These are phyloP conservation scores for Westerdykella sp. DNA, from an alignment of 2,329 filamentous ascomycete species.

Conservation along the genomic window DNA sequence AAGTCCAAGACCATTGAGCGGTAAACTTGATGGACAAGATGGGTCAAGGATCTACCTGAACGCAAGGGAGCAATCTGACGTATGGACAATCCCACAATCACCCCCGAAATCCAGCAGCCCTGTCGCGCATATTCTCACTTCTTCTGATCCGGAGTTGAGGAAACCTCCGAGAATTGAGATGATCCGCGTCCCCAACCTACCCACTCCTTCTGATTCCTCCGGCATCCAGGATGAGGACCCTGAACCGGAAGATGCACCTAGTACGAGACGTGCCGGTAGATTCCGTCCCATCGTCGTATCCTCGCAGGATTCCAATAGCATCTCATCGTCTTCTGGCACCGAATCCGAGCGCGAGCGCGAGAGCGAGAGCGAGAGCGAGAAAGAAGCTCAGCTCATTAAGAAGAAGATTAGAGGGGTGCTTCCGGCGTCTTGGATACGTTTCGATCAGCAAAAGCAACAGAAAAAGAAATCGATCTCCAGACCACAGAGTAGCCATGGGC, in stretches of 20 bases:
- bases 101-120: constrained; percentile 37
- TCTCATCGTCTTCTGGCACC: constrained; percentile 10
- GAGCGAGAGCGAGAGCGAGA: constrained; percentile 17
- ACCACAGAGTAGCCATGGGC: constrained; percentile 4
- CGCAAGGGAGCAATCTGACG: constrained; percentile 13
- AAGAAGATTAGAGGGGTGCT: constrained; percentile 45
- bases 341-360: constrained; percentile 24
- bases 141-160: neutral
- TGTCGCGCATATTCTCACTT: constrained; percentile 1
- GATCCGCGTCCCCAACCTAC: constrained; percentile 10
- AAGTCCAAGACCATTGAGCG: too few species aligned
- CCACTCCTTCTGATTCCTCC: constrained; percentile 30
- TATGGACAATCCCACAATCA: constrained; percentile 39
- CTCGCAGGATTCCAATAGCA: neutral
- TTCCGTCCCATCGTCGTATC: constrained; percentile 1
- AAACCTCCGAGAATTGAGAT: neutral
- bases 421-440: constrained; percentile 46
- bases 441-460: constrained; percentile 38
- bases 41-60: neutral
- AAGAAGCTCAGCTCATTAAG: constrained; percentile 29
- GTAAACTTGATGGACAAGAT: neutral
- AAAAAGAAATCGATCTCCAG: constrained; percentile 8
- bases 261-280: neutral
- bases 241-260: neutral
- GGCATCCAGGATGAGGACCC: constrained; percentile 16